phyloP scores from a whole-genome alignment of 495 filamentous ascomycete species.

The Amphirosellinia nigrospora region DNA sequence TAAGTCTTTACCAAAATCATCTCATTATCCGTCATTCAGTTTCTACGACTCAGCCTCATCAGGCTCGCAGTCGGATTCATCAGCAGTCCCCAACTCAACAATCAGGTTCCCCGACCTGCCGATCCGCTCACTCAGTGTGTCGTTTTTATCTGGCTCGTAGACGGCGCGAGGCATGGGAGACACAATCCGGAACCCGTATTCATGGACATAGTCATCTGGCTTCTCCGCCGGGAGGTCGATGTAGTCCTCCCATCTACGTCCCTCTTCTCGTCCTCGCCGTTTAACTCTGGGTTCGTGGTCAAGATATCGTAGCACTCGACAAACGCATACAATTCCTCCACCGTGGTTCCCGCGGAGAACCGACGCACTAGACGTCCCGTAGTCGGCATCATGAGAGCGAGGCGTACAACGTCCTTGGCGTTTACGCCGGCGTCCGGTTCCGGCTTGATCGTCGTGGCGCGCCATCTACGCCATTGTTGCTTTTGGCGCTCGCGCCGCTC shows the following conservation, averaged over 20 bases:
- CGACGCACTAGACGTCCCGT: conserved; percentile 70
- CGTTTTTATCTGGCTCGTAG: conserved; percentile 68
- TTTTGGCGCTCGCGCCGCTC: conserved; percentile 63
- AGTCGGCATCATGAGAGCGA: conserved; percentile 77
- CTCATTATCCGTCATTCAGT: not conserved
- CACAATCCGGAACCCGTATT: conserved; percentile 81
- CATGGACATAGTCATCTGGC: conserved; percentile 75
- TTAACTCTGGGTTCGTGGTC: conserved; percentile 25
- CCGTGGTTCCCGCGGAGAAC: conserved; percentile 65
- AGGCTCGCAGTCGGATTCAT: conserved; percentile 38
- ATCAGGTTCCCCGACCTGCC: conserved; percentile 88
- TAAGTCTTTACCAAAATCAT: not conserved
- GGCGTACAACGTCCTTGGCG: conserved; percentile 72
- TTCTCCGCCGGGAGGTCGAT: conserved; percentile 40
- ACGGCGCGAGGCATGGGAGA: conserved; percentile 81
- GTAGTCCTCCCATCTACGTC: conserved; percentile 39
- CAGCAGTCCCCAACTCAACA: conserved; percentile 64
- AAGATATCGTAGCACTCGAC: conserved; percentile 87
- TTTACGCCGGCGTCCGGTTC: conserved; percentile 65
- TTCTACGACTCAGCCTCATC: conserved; percentile 9
- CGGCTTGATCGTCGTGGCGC: conserved; percentile 65
- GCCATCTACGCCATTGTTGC: conserved; percentile 81
- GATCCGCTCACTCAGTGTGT: conserved; percentile 71
- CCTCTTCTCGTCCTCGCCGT: conserved; percentile 41
- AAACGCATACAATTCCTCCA: conserved; percentile 95